Base-by-base conservation (phyloP, 768 basidiomycete species). In the Macrolepiota albuminosa region DNA sequence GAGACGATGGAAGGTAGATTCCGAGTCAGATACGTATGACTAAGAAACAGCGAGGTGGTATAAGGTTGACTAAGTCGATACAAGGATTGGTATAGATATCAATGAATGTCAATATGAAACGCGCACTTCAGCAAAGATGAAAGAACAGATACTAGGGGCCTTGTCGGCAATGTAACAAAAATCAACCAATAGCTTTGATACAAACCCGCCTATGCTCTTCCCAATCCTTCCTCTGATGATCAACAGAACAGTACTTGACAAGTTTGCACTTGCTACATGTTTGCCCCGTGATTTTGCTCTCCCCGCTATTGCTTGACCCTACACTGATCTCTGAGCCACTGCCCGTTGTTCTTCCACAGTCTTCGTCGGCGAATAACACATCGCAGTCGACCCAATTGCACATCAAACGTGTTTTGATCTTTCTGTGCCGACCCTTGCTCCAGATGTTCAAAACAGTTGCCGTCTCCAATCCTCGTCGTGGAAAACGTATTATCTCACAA, bases 311-410 rank as follows among this genome's bases (percentile, higher is more conserved):
- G 39, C 57, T 63, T 24, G 67, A 77, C 49, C 78, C 79, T 26
- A 66, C 70, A 60, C 77, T 77, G 57, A 74, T 76, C 56, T 79
- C 77, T 40, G 78, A 79, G 31, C 75, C 75, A 61, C 76, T 76
- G 47, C 72, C 75, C 3, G 68, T 67, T 42, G 69, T 67, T 58
- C 54, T 63, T 39, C 26, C 57, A 26, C 64, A 63, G 3, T 39
- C 64, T 56, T 81, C 79, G 51, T 82, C 83, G 56, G 75, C 73
- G 66, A 90, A 90, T 60, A 77, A 78, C 37, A 84, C 76, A 61
- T 82, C 76, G 67, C 89, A 91, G 64, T 89, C 88, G 56, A 89
- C 86, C 89, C 89, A 91, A 66, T 91, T 91, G 72, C 89, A 91
- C 87, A 91, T 89, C 69, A 87, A 83, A 62, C 76, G 78, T 36